phyloP scores from a whole-genome alignment of 164 flowering plant species.

The Cinnamomum chago region DNA sequence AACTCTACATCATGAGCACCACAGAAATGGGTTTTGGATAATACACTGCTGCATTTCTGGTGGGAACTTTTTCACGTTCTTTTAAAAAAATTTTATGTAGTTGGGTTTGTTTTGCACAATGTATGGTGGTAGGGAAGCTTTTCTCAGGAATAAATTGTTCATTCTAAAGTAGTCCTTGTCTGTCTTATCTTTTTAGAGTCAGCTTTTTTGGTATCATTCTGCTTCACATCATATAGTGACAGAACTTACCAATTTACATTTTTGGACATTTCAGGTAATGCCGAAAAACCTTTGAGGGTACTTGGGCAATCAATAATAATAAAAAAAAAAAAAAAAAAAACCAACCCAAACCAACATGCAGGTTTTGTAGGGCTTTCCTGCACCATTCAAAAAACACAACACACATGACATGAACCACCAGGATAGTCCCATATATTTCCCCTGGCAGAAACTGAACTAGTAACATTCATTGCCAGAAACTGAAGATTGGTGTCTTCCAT shows the following conservation, averaged over 20 bases:
- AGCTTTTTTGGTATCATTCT: too few species aligned
- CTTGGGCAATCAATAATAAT: too few species aligned
- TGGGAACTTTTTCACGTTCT: neutral
- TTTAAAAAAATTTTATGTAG: neutral
- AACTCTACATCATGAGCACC: constrained; percentile 13
- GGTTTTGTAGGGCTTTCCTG: too few species aligned
- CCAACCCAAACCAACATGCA: too few species aligned
- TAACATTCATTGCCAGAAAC: too few species aligned
- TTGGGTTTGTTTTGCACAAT: neutral
- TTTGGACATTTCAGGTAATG: neutral
- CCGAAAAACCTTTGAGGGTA: neutral
- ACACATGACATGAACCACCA: too few species aligned
- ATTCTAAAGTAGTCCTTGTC: neutral
- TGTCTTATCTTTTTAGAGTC: neutral
- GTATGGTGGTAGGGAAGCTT: neutral
- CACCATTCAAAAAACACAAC: too few species aligned
- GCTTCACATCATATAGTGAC: neutral
- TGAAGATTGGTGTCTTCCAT: too few species aligned
- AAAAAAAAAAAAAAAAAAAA: too few species aligned
- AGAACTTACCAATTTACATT: neutral
- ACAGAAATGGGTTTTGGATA: constrained; percentile 24
- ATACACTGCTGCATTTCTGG: constrained; percentile 7
- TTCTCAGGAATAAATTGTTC: neutral
- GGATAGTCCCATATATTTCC: too few species aligned
- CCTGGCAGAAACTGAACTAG: too few species aligned